Evolutionary conservation across 768 basidiomycete genomes (phyloP).

Genomic region (Russula vinacea): DNA sequence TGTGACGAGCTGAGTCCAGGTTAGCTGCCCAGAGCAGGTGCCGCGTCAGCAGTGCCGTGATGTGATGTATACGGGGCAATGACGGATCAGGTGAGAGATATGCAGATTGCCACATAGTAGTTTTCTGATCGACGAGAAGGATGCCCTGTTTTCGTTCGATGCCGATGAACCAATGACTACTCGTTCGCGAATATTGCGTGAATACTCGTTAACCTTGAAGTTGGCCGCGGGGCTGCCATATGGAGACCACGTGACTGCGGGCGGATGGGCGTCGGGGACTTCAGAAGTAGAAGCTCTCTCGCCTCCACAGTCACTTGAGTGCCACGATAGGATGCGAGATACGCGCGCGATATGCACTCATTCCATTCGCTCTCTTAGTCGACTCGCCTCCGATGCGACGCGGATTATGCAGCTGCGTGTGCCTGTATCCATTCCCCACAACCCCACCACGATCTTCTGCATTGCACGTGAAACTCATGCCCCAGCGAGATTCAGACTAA

Average conservation of each 20-base stretch:
- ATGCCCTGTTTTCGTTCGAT: background rate
- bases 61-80: background rate
- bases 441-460: background rate
- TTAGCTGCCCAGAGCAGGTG: background rate
- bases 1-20: background rate
- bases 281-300: background rate
- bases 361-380: background rate
- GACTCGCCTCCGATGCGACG: background rate
- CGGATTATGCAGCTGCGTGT: background rate
- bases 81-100: background rate
- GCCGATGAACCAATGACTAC: background rate
- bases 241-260: background rate
- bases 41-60: background rate
- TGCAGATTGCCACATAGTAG: background rate
- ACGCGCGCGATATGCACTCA: background rate
- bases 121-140: background rate
- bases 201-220: background rate
- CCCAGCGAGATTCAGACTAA: background rate
- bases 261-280: background rate
- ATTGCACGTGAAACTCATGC: background rate
- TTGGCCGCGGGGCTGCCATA: background rate
- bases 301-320: background rate
- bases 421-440: background rate
- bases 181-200: no score
- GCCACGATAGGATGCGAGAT: slow-evolving; percentile 1